These are phyloP conservation scores for Thermothelomyces thermophilus DNA, from an alignment of 2,329 filamentous ascomycete species.

Conservation along the genomic window DNA sequence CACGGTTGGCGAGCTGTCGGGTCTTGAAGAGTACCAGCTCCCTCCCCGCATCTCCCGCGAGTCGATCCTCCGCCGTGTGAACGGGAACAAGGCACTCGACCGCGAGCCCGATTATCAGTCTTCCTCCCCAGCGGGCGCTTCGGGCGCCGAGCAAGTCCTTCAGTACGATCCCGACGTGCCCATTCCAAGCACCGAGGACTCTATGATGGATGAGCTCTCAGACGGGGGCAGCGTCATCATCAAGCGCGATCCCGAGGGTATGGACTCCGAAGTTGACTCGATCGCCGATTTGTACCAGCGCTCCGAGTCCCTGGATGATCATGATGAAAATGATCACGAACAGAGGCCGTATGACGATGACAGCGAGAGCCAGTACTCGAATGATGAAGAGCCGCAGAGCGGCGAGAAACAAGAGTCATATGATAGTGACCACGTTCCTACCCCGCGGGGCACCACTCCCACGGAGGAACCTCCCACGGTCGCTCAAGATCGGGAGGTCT, in stretches of 20 bases:
- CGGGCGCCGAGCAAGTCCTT: conserved; percentile 50
- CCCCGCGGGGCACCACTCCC: conserved; percentile 43
- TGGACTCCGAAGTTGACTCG: conserved; percentile 57
- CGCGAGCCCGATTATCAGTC: conserved; percentile 58
- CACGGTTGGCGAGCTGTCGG: conserved; percentile 52
- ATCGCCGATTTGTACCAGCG: conserved; percentile 61
- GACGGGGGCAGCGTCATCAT: conserved; percentile 57
- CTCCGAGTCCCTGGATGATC: conserved; percentile 32
- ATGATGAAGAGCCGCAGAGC: conserved; percentile 20
- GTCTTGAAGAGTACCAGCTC: conserved; percentile 56
- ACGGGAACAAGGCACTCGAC: conserved; percentile 53
- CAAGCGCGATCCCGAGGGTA: conserved; percentile 56
- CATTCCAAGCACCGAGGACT: conserved; percentile 78
- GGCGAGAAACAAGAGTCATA: conserved; percentile 26
- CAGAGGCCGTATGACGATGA: conserved; percentile 32
- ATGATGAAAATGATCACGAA: conserved; percentile 28
- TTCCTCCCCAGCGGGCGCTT: conserved; percentile 54
- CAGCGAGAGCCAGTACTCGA: conserved; percentile 51
- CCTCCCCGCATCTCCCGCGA: conserved; percentile 83
- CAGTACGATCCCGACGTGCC: conserved; percentile 80
- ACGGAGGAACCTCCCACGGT: conserved; percentile 22
- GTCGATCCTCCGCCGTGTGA: conserved; percentile 84
- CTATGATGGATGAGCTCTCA: conserved; percentile 48
- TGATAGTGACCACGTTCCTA: conserved; percentile 27
- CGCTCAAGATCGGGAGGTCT: neutral